Evolutionary conservation across 768 basidiomycete genomes (phyloP).

Genomic region (Boletus rubescentipes): DNA sequence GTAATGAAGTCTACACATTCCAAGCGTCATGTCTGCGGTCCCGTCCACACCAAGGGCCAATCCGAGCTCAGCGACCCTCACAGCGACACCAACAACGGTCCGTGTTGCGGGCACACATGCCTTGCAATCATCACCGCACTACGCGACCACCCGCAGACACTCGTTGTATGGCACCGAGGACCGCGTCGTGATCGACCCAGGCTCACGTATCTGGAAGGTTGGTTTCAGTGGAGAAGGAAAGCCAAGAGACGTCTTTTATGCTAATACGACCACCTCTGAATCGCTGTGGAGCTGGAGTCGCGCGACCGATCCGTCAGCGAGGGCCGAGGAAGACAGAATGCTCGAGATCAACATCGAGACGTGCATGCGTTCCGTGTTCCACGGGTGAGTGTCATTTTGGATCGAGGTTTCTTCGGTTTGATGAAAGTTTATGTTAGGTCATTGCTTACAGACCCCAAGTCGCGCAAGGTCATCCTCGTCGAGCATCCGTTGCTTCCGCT

Average conservation of each 20-base stretch:
- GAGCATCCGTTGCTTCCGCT: slow-evolving; percentile 88
- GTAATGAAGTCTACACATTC: background rate
- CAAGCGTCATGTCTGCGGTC: slow-evolving; percentile 31
- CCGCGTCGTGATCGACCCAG: slow-evolving; percentile 91
- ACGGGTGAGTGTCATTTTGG: slow-evolving; percentile 56
- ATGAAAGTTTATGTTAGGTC: slow-evolving; percentile 52
- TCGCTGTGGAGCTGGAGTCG: slow-evolving; percentile 63
- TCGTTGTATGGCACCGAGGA: slow-evolving; percentile 97
- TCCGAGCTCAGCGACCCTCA: slow-evolving; percentile 15
- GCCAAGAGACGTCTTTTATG: slow-evolving; percentile 84
- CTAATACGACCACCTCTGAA: slow-evolving; percentile 41
- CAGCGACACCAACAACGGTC: slow-evolving; percentile 57
- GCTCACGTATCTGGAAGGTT: slow-evolving; percentile 93
- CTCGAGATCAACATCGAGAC: slow-evolving; percentile 69
- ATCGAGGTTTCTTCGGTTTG: slow-evolving; percentile 8
- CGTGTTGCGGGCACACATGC: slow-evolving; percentile 47
- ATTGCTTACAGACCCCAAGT: slow-evolving; percentile 90
- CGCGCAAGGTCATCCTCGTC: slow-evolving; percentile 89
- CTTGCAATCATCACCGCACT: slow-evolving; percentile 79
- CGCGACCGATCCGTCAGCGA: slow-evolving; percentile 50
- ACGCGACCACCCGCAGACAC: slow-evolving; percentile 81
- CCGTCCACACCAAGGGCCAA: slow-evolving; percentile 35
- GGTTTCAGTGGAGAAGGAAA: slow-evolving; percentile 96
- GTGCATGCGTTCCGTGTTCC: slow-evolving; percentile 75
- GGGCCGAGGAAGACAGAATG: slow-evolving; percentile 72